A percentile compares a stretch with the other conserved stretches of the same genome.
These are phyloP conservation scores for Hymenochaete sp. DNA, from an alignment of 1,284 basidiomycete species.

Conservation along the genomic window DNA sequence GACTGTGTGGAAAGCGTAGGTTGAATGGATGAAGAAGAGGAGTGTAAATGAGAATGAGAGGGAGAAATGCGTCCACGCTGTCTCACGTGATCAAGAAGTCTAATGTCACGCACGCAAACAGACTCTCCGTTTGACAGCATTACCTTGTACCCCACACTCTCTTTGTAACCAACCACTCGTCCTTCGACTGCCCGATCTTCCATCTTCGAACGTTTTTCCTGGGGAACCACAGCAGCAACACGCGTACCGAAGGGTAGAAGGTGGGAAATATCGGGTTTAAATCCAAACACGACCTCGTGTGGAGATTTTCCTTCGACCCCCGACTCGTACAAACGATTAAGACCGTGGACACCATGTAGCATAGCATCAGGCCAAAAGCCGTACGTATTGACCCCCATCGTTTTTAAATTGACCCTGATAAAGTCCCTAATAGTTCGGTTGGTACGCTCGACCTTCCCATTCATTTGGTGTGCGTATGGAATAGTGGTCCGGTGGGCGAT, in stretches of 20 bases:
- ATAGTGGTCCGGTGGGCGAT: neutral
- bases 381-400: conserved; percentile 15
- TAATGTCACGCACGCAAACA: conserved; percentile 1
- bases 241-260: too few relatives aligned
- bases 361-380: conserved; percentile 21
- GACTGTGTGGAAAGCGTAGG: too few relatives aligned
- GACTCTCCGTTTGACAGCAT: neutral
- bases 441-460: neutral
- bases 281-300: neutral
- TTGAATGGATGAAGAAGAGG: neutral
- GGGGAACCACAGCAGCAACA: too few relatives aligned
- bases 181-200: neutral
- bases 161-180: neutral
- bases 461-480: neutral
- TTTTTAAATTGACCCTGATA: conserved; percentile 12
- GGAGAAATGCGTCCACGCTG: neutral
- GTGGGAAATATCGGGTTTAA: too few relatives aligned
- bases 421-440: conserved; percentile 8
- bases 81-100: conserved; percentile 9
- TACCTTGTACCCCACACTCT: conserved; percentile 2
- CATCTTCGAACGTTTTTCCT: neutral
- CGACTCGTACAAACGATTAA: neutral
- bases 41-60: neutral
- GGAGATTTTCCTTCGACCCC: neutral
- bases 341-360: neutral